Evolutionary conservation across 805 yeast species (phyloP).

Genomic region (Debaryomyces castellii): DNA sequence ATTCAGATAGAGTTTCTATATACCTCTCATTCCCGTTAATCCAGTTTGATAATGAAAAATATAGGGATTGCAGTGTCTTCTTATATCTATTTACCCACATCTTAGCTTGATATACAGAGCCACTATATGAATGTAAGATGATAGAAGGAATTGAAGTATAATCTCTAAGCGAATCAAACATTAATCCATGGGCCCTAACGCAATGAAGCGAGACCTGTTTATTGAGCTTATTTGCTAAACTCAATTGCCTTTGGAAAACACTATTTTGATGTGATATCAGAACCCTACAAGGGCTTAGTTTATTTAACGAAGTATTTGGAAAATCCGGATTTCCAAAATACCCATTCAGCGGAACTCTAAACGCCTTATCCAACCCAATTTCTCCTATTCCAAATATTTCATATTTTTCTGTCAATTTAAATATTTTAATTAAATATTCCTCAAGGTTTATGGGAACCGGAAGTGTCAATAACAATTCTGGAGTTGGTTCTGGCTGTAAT

Average conservation of each 20-base stretch:
- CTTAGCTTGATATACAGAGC: slow-evolving; percentile 68
- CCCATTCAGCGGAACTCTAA: slow-evolving; percentile 64
- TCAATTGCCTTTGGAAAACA: slow-evolving; percentile 51
- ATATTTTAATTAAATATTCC: slow-evolving; percentile 31
- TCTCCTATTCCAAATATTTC: slow-evolving; percentile 65
- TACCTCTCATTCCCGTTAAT: slow-evolving; percentile 43
- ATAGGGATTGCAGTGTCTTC: slow-evolving; percentile 25
- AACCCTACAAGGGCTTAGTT: slow-evolving; percentile 49
- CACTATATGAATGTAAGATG: slow-evolving; percentile 83
- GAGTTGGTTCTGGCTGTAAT: slow-evolving; percentile 40
- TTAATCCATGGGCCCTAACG: slow-evolving; percentile 72
- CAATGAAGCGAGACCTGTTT: slow-evolving; percentile 77
- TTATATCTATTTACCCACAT: slow-evolving; percentile 41
- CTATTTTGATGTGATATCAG: slow-evolving; percentile 61
- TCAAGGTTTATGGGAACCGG: slow-evolving; percentile 61
- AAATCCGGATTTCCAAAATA: slow-evolving; percentile 40
- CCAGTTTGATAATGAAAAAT: slow-evolving; percentile 54
- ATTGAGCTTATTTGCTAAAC: slow-evolving; percentile 48
- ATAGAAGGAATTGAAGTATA: slow-evolving; percentile 35
- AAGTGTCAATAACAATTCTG: slow-evolving; percentile 42
- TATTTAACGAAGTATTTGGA: slow-evolving; percentile 13
- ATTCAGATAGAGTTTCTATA: slow-evolving; percentile 14
- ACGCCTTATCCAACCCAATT: slow-evolving; percentile 82
- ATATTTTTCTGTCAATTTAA: slow-evolving; percentile 15
- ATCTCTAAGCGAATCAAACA: slow-evolving; percentile 44